Base-by-base conservation (phyloP, 73 alveolate genomes). In the Vitrella brassicaformis region DNA sequence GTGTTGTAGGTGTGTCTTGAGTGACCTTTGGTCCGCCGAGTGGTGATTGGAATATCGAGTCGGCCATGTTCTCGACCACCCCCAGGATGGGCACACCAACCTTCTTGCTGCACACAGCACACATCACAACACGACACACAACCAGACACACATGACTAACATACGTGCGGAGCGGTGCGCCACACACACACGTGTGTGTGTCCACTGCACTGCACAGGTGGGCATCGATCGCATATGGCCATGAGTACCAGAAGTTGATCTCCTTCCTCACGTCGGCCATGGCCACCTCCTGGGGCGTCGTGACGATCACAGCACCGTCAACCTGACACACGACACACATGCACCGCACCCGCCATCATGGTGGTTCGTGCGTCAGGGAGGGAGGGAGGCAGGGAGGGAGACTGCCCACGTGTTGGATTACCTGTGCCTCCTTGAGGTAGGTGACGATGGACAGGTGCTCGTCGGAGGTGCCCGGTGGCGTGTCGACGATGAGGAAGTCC, bases 401-500 rank as follows among this genome's bases (percentile, higher is more conserved):
- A n/a, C n/a, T n/a, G n/a, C n/a, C n/a, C n/a, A n/a, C n/a, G 4
- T 39, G 56, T 14, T 39, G 56, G 56, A 4, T 56, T 4, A 56
- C 30, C 69, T 56, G 1, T 56, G 69, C 69, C 69, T 4, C 69
- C 66, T 77, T 47, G 25, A 77, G 72, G 72, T 77, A 77, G 47
- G 84, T 69, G 77, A 77, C 84, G 28, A 77, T 77, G 72, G 78
- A 69, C 69, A 77, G 32, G 47, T 77, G 84, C 81, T 97, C 99
- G 86, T 97, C 99, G 18, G 99, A 91, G 25, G 99, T 97, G 26
- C 99, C 99, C 25, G 99, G 99, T 18, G 99, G 99, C 28, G 99
- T 93, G 86, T 95, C 99, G 66, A 97, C 93, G 84, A 97, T 92
- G 71, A 97, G 91, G 70, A 89, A 95, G 74, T 97, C 99, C 64